Base-by-base conservation (phyloP, 768 basidiomycete genomes). In the Tephrocybe sp. region DNA sequence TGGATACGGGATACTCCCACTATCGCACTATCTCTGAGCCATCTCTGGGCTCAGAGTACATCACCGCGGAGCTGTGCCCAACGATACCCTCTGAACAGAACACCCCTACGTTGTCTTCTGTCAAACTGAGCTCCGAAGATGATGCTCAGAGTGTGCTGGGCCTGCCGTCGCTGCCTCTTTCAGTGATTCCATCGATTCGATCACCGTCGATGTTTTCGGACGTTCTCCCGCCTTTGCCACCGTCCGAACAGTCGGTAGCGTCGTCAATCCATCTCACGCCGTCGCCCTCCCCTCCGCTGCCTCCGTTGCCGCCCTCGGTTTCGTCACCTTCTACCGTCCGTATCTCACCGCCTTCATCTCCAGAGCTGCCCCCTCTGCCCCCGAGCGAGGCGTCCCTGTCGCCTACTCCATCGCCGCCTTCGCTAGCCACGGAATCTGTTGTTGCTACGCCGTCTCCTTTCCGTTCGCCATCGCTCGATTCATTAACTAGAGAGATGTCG, bases 61-160 rank as follows among this genome's bases (percentile, higher is more conserved):
- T 74, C 53, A 84, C 81, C 5, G 84, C 78, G 3, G 72, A 71
- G 21, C 48, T 67, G 15, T 71, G 70, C 45, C 76, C 76, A 1
- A 71, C 67, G 8, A 76, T 77, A 43, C 75, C 78, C 1, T 75
- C 75, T 0, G 71, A 73, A 45, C 57, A 64, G 38, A 73, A 67
- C 43, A 76, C 75, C 0, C 78, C 78, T 0, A 65, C 66, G n/a
- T 55, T 74, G 4, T 68, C 72, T 8, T 70, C 72, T 21, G 60
- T 72, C 41, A 50, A 58, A 56, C 49, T 70, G 51, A 50, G 58
- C 25, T 67, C 67, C 4, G 68, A 73, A 28, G 70, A 68, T 38
- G 68, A 42, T n/a, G 45, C 41, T 50, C 46, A 63, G 55, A 56
- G 55, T 62, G 37, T 60, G 46, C 14, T 55, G 3, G 53, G 51